Percentiles rank a stretch among this genome's conserved stretches.
Evolutionary conservation across 768 basidiomycete species (phyloP).

Genomic region (Chlorophyllum brunneum): DNA sequence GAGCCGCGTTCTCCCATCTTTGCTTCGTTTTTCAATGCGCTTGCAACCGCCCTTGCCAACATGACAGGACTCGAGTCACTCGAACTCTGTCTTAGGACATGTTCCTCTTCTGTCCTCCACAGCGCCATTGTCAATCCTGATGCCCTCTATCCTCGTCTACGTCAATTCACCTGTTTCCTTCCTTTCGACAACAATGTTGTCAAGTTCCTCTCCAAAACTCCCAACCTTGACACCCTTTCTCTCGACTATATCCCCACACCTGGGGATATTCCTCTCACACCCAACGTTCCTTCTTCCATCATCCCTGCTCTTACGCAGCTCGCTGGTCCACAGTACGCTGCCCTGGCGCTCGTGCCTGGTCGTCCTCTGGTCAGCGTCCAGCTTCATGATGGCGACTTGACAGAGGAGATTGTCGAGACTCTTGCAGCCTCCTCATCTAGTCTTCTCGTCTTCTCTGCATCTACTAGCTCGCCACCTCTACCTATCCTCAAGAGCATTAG

Average conservation of each 20-base stretch:
- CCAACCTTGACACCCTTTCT: conserved; percentile 55
- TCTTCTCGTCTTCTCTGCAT: conserved; percentile 54
- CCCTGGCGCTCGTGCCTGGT: conserved; percentile 55
- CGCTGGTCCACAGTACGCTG: conserved; percentile 55
- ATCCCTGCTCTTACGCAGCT: conserved; percentile 52
- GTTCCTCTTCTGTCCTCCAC: conserved; percentile 46
- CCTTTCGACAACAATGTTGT: conserved; percentile 55
- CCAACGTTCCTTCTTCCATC: conserved; percentile 33
- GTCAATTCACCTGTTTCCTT: conserved; percentile 57
- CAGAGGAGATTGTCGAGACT: conserved; percentile 48
- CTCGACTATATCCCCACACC: conserved; percentile 35
- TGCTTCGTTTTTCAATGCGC: conserved; percentile 41
- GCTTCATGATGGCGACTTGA: conserved; percentile 56
- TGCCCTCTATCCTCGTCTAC: conserved; percentile 42
- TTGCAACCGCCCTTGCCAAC: conserved; percentile 49
- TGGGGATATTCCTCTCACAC: conserved; percentile 18
- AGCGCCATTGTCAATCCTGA: conserved; percentile 15
- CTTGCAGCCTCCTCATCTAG: conserved; percentile 48
- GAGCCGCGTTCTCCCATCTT: conserved; percentile 38
- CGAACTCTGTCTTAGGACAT: conserved; percentile 48
- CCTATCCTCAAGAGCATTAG: conserved; percentile 55
- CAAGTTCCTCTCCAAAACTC: conserved; percentile 53
- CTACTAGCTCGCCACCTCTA: conserved; percentile 54
- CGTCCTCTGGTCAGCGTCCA: conserved; percentile 64
- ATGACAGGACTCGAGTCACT: conserved; percentile 63